A percentile compares a stretch with the other conserved stretches of the same genome.
Conservation (phyloP, 2,329 filamentous ascomycete genomes). For the Arthroderma sp. region DNA sequence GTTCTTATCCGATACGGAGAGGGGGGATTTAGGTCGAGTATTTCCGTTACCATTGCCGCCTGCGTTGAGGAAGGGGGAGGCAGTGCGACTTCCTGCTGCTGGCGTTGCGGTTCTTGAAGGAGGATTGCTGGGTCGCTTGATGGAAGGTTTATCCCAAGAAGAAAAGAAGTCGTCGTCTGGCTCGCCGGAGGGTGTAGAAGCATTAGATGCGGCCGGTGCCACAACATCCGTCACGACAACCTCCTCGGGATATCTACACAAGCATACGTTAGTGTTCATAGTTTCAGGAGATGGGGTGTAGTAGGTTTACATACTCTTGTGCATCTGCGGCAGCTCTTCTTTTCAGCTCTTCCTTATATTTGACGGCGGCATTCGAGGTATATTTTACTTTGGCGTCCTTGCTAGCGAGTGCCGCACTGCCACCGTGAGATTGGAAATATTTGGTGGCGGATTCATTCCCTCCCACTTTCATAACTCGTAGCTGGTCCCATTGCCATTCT, state of each 20-base stretch:
- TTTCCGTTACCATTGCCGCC: conserved; percentile 52
- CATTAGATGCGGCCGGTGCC: conserved; percentile 46
- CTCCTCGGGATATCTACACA: conserved; percentile 62
- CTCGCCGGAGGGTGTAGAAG: conserved; percentile 67
- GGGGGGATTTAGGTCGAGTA: conserved; percentile 70
- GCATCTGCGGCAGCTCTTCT: conserved; percentile 70
- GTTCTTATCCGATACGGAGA: conserved; percentile 44
- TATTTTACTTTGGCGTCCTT: conserved; percentile 98
- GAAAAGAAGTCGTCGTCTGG: conserved; percentile 92
- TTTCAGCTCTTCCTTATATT: conserved; percentile 96
- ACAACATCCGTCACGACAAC: conserved; percentile 68
- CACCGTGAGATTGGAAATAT: conserved; percentile 94
- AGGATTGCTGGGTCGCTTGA: conserved; percentile 91
- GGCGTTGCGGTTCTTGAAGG: conserved; percentile 82
- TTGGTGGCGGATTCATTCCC: conserved; percentile 97
- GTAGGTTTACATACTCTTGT: conserved; percentile 51
- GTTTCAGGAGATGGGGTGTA: not conserved
- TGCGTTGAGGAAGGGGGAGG: conserved; percentile 80
- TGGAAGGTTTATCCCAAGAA: conserved; percentile 94
- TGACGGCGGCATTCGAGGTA: conserved; percentile 78
- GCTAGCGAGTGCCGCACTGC: conserved; percentile 83
- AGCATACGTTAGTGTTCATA: not conserved
- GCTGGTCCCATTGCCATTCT: conserved; percentile 99
- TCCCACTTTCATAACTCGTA: conserved; percentile 94
- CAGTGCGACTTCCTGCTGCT: conserved; percentile 62